Conservation (phyloP, 305 asterid species). For the Striga hermonthica region DNA sequence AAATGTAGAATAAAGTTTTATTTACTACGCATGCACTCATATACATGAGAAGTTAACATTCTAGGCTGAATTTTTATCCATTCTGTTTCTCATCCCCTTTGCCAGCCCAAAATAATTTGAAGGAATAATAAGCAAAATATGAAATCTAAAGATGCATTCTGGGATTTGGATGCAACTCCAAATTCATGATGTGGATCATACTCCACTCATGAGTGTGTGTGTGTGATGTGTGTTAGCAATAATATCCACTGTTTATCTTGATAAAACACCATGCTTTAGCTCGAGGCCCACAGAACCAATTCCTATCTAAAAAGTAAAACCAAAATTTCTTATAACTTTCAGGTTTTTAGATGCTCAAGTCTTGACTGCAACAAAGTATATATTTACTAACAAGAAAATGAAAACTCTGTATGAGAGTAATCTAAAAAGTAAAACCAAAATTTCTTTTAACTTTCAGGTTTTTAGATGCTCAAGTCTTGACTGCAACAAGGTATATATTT, state of each 20-base stretch:
- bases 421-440: neutral
- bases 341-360: neutral
- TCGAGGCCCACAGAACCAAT: neutral
- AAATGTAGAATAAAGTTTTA: neutral
- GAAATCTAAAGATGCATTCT: neutral
- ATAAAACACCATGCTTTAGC: neutral
- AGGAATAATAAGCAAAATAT: neutral
- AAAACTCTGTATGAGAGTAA: constrained; percentile 20
- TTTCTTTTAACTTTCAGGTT: neutral
- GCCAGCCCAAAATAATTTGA: neutral
- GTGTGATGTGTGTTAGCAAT: neutral
- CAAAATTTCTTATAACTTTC: neutral
- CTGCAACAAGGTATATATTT: constrained; percentile 9
- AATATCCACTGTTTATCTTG: neutral
- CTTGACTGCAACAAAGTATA: constrained; percentile 7
- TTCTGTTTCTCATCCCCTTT: neutral
- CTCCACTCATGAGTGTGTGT: neutral
- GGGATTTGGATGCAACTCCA: neutral
- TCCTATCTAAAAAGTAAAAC: constrained; percentile 9
- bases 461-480: neutral
- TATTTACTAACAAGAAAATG: neutral
- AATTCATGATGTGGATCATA: neutral
- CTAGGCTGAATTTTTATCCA: neutral
- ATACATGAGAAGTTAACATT: neutral
- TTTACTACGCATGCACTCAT: neutral